Percentiles rank a stretch among this genome's conserved stretches.
These are phyloP conservation scores for Agrocybe pediades DNA, from an alignment of 768 basidiomycete genomes.

Conservation along the genomic window DNA sequence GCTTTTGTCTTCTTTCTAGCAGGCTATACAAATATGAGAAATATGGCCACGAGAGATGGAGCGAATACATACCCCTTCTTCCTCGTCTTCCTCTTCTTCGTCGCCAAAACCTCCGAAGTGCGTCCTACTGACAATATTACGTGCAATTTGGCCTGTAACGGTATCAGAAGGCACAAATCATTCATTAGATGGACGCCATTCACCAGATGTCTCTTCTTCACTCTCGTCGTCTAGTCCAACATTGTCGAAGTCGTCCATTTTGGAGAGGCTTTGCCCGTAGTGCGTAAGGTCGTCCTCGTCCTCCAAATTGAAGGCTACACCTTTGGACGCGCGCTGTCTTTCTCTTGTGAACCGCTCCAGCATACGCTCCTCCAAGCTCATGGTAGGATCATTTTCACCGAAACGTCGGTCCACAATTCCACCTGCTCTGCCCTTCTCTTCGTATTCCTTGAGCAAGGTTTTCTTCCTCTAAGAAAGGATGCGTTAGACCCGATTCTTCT, in stretches of 20 bases:
- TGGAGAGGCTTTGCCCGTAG: slow-evolving; percentile 87
- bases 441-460: slow-evolving; percentile 85
- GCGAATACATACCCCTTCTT: slow-evolving; percentile 40
- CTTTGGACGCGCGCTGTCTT: slow-evolving; percentile 76
- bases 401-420: slow-evolving; percentile 94
- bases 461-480: slow-evolving; percentile 67
- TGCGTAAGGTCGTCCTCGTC: slow-evolving; percentile 91
- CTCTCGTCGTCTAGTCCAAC: slow-evolving; percentile 60
- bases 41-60: background rate
- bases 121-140: slow-evolving; percentile 60
- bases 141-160: slow-evolving; percentile 65
- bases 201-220: slow-evolving; percentile 49
- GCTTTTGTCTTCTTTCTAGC: slow-evolving; percentile 88
- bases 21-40: slow-evolving; percentile 47
- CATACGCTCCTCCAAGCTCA: slow-evolving; percentile 97
- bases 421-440: slow-evolving; percentile 79
- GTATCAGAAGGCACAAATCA: background rate
- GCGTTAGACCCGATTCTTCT: slow-evolving; percentile 1
- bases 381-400: slow-evolving; percentile 90
- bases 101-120: slow-evolving; percentile 92
- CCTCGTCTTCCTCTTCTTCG: slow-evolving; percentile 57
- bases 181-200: slow-evolving; percentile 2
- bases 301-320: slow-evolving; percentile 84
- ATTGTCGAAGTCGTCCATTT: slow-evolving; percentile 82
- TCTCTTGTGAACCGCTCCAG: slow-evolving; percentile 94